Evolutionary conservation across 2,329 filamentous ascomycete species (phyloP).

Genomic region (Coniochaeta sp.): DNA sequence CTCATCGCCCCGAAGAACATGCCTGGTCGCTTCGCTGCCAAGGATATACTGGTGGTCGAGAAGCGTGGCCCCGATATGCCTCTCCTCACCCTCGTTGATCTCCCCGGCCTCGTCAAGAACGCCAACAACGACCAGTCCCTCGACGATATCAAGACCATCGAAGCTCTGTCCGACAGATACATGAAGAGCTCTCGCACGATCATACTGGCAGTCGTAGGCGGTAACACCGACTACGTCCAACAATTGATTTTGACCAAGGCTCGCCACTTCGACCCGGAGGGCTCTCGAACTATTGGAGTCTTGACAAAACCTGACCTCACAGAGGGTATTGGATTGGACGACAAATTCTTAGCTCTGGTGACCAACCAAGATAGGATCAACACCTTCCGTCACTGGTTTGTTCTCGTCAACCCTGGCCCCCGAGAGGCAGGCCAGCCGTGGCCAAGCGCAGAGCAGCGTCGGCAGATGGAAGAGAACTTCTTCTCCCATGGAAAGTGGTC

Average conservation of each 20-base stretch:
- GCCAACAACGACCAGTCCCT: constrained; percentile 45
- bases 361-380: constrained; percentile 43
- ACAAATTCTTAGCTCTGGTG: constrained; percentile 47
- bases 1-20: constrained; percentile 43
- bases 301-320: constrained; percentile 47
- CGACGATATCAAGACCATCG: constrained; percentile 45
- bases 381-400: constrained; percentile 44
- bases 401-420: constrained; percentile 42
- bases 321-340: constrained; percentile 43
- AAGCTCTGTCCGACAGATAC: constrained; percentile 43
- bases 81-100: constrained; percentile 53
- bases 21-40: constrained; percentile 42
- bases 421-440: constrained; percentile 34
- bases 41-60: constrained; percentile 50
- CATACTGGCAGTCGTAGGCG: constrained; percentile 47
- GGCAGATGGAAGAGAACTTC: constrained; percentile 37
- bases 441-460: constrained; percentile 33
- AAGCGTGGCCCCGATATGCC: constrained; percentile 52
- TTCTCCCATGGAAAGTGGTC: constrained; percentile 43
- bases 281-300: constrained; percentile 42
- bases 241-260: constrained; percentile 44
- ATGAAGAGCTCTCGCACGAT: constrained; percentile 50
- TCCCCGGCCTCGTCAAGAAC: constrained; percentile 51
- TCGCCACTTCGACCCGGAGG: constrained; percentile 40
- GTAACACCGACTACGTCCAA: constrained; percentile 48